phyloP scores from a whole-genome alignment of 345 rosid species.

The Salix brachista region DNA sequence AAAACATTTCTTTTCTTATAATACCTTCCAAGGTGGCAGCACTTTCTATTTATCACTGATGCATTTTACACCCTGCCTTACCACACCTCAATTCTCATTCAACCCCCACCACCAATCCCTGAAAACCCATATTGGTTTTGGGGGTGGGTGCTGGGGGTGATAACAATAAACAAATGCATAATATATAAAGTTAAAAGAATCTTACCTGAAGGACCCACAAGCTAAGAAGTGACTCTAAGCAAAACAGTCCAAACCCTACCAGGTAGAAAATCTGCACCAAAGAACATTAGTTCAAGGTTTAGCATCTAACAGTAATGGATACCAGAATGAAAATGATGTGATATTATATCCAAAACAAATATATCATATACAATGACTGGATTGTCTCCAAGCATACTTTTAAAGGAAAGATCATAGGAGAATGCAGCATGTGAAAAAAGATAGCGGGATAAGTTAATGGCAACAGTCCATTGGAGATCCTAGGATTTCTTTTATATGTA shows the following conservation, averaged over 20 bases:
- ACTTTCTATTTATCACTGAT: too few relatives aligned
- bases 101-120: too few relatives aligned
- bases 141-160: neutral
- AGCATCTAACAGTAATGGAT: neutral
- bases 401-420: neutral
- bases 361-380: neutral
- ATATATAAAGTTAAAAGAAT: neutral
- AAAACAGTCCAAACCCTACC: constrained; percentile 82
- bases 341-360: neutral
- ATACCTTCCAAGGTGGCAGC: too few relatives aligned
- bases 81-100: too few relatives aligned
- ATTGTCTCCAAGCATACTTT: neutral
- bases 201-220: constrained; percentile 97
- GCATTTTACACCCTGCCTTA: too few relatives aligned
- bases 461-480: neutral
- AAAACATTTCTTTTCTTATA: too few relatives aligned
- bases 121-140: neutral
- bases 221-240: constrained; percentile 84
- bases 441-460: too few relatives aligned
- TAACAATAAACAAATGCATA: neutral
- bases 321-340: neutral
- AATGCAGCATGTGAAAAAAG: neutral
- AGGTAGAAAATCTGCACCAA: constrained; percentile 79
- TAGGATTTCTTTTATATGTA: neutral
- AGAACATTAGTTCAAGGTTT: constrained; percentile 8